phyloP scores from a whole-genome alignment of 495 filamentous ascomycete genomes.

The Melanomma pulvis-pyrius region DNA sequence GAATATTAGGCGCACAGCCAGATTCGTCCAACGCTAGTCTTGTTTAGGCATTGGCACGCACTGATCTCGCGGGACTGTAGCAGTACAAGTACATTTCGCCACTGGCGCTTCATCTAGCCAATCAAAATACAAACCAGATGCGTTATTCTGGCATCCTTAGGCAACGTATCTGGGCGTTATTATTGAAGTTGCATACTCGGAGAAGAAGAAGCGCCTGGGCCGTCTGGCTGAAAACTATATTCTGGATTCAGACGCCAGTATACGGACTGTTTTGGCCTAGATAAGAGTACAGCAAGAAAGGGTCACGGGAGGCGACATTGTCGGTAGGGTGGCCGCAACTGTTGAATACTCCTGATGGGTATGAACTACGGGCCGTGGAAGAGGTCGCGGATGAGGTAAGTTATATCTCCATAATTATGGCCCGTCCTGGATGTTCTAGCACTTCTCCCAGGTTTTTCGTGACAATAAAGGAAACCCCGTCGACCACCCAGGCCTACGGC shows the following conservation, averaged over 20 bases:
- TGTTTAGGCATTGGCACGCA: no score
- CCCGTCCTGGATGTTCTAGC: constrained; percentile 4
- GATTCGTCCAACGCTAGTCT: no score
- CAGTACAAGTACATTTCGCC: constrained; percentile 14
- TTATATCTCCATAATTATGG: background rate
- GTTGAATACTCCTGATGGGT: constrained; percentile 26
- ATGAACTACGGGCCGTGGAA: constrained; percentile 29
- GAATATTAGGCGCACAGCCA: no score
- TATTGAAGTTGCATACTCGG: constrained; percentile 46
- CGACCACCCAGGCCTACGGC: constrained; percentile 34
- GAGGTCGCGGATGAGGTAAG: constrained; percentile 29
- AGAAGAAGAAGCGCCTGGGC: constrained; percentile 40
- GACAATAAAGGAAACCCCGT: constrained; percentile 34
- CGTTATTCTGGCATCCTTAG: constrained; percentile 38
- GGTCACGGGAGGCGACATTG: constrained; percentile 31
- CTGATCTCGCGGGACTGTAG: no score
- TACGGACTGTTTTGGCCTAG: constrained; percentile 42
- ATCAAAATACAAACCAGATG: constrained; percentile 40
- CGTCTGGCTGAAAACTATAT: constrained; percentile 45
- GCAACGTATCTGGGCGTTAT: constrained; percentile 42
- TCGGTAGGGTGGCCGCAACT: constrained; percentile 23
- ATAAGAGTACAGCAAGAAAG: constrained; percentile 41
- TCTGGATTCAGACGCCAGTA: constrained; percentile 39
- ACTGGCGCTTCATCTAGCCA: constrained; percentile 11
- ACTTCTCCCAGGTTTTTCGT: constrained; percentile 29